Conservation (phyloP, 1,139 yeast species). For the Saccharomyces hybrid region DNA sequence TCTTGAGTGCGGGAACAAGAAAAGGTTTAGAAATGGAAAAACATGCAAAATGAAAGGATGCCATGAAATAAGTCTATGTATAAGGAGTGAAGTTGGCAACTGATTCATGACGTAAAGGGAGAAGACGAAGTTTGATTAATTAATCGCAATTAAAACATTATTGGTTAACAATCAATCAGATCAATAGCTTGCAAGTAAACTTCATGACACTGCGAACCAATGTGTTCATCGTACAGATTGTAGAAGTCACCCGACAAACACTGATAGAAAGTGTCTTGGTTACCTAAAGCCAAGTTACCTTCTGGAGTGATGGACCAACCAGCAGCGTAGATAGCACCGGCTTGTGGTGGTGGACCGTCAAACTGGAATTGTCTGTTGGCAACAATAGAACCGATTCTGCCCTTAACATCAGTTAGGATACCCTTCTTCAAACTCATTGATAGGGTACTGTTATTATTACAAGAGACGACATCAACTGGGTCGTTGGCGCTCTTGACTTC, state of each 20-base stretch:
- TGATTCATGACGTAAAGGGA: neutral
- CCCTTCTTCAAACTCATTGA: conserved; percentile 48
- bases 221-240: conserved; percentile 69
- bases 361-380: conserved; percentile 87
- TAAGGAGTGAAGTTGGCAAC: neutral
- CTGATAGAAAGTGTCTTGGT: conserved; percentile 61
- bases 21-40: neutral
- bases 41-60: conserved; percentile 16
- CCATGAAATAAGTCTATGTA: conserved; percentile 5
- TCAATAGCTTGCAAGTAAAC: conserved; percentile 62
- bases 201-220: conserved; percentile 60
- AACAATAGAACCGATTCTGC: conserved; percentile 78
- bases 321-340: conserved; percentile 79
- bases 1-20: neutral
- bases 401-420: conserved; percentile 52
- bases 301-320: conserved; percentile 69
- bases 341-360: conserved; percentile 89
- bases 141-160: neutral
- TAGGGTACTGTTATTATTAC: conserved; percentile 46
- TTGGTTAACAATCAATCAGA: conserved; percentile 49
- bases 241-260: conserved; percentile 76
- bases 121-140: neutral
- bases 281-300: conserved; percentile 68
- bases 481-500: conserved; percentile 8
- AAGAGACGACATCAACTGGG: conserved; percentile 35